Base-by-base conservation (phyloP, 768 basidiomycete genomes). In the Lactarius pseudohatsudake region DNA sequence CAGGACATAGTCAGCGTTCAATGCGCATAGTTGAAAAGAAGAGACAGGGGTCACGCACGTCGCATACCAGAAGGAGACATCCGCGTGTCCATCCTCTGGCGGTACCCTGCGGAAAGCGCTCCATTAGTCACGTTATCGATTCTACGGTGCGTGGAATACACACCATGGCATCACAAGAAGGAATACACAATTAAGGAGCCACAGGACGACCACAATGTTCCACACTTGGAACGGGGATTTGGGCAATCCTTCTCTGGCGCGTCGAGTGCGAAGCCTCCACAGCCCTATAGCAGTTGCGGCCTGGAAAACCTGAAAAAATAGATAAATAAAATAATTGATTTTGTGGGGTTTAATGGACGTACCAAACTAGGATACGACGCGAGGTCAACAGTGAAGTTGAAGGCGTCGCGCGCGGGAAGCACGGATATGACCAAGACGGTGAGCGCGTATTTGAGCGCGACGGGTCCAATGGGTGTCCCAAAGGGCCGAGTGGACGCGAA, bases 401-500 rank as follows among this genome's bases (percentile, higher is more conserved):
- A 79, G 9, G 78, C 79, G 57, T 75, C 76, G 15, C 73, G 75
- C 5, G 75, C 73, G 0, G 79, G 79, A 1, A 76, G 74, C 45
- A 69, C 77, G 38, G 82, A 69, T 53, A 85, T 80, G 45, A 83
- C 78, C 40, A 82, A 45, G 36, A 77, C 70, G 1, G 80, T 80
- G 9, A 83, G 64, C 28, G 71, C 62, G 62, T 76, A 81, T 64
- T 80, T 65, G 55, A 83, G 74, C 30, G 74, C 62, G 2, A 81
- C 76, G 7, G 83, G 81, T 1, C 76, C 81, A 6, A 79, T 69
- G 2, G 84, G 83, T 1, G 83, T 83, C 36, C 80, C 81, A 61
- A 84, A 82, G 4, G 83, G 83, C 57, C 76, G 74, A 10, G 79
- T 82, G 3, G 81, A 81, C 2, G 81, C 77, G 71, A 82, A 84